Evolutionary conservation across 106 monocot species (phyloP), one percentile per base, ranked within the genome.

Genomic region (Acorus gramineus): DNA sequence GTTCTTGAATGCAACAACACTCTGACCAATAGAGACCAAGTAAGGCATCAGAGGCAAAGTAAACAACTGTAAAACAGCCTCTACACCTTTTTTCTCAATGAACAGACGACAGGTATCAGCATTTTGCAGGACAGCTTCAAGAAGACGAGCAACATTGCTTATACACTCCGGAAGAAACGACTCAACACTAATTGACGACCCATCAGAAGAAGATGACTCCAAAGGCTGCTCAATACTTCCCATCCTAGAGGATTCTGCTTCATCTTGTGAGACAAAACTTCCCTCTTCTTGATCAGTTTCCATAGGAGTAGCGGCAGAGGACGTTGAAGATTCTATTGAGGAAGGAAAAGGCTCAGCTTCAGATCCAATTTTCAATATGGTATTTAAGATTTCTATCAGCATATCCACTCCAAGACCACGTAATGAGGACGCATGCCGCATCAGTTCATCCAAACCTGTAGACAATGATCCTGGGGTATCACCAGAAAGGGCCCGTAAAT

Each of bases 121-220:
- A 76, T 90, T 90, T 56, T 90, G 89, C 61, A 89, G 84, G 72
- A 89, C 44, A 54, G 81, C 72, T 71, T 82, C 89, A 72, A 87
- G 79, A 61, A 89, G 74, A 13, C 77, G 84, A n/a, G 74, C 64
- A 75, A 60, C 62, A 69, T 85, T 89, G 69, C 59, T 62, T 43
- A 89, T 71, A 67, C 71, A 89, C 53, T 79, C 79, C 11, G 81
- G 84, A 79, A 89, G 71, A 74, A 85, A 89, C 11, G 62, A 62
- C 56, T 85, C 90, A 47, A 67, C 12, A 46, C 61, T 73, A 13
- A 68, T 9, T 47, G 69, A 52, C 66, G 65, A 51, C 12, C 46
- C 60, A 65, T 82, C 82, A 45, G 73, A 65, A 45, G 73, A 65
- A 61, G 69, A 73, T 59, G 63, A 55, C 51, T 78, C 80, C 42